phyloP scores from a whole-genome alignment of 495 filamentous ascomycete genomes.

The Annulohypoxylon stygium region DNA sequence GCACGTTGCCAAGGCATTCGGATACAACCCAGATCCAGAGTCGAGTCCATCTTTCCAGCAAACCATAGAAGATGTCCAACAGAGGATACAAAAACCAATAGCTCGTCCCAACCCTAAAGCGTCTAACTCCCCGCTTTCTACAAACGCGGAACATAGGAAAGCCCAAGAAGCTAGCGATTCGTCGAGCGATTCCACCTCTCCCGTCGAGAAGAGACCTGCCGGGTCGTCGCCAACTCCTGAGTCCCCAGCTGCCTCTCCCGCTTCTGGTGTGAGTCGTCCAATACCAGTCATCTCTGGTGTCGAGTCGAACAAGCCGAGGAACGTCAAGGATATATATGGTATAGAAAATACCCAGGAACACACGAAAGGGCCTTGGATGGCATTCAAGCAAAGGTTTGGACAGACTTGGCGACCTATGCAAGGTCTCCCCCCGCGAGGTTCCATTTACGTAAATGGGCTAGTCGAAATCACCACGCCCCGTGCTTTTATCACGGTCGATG shows the following conservation, averaged over 20 bases:
- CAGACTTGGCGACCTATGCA: constrained; percentile 59
- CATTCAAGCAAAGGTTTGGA: constrained; percentile 67
- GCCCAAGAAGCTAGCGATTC: constrained; percentile 36
- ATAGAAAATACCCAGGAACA: constrained; percentile 54
- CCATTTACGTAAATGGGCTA: constrained; percentile 72
- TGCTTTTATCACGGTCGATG: constrained; percentile 54
- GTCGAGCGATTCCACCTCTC: constrained; percentile 31
- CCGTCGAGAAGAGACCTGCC: constrained; percentile 38
- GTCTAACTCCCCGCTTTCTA: constrained; percentile 23
- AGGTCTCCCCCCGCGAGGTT: constrained; percentile 69
- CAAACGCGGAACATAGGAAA: constrained; percentile 5
- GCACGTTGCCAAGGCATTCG: constrained; percentile 51
- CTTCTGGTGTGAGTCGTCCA: constrained; percentile 48
- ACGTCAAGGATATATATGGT: constrained; percentile 52
- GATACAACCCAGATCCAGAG: constrained; percentile 44
- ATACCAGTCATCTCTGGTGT: constrained; percentile 29
- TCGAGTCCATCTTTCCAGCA: constrained; percentile 37
- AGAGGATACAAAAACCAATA: constrained; percentile 51
- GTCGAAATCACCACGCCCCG: constrained; percentile 72
- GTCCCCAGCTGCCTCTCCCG: constrained; percentile 44
- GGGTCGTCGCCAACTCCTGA: constrained; percentile 38
- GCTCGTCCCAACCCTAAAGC: constrained; percentile 27
- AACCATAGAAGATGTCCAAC: constrained; percentile 48
- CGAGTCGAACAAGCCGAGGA: constrained; percentile 36
- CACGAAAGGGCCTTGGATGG: constrained; percentile 55